Percentiles rank a stretch among this genome's conserved stretches.
Conservation (phyloP, 1,284 basidiomycete species). For the Xerocomus subilludens region DNA sequence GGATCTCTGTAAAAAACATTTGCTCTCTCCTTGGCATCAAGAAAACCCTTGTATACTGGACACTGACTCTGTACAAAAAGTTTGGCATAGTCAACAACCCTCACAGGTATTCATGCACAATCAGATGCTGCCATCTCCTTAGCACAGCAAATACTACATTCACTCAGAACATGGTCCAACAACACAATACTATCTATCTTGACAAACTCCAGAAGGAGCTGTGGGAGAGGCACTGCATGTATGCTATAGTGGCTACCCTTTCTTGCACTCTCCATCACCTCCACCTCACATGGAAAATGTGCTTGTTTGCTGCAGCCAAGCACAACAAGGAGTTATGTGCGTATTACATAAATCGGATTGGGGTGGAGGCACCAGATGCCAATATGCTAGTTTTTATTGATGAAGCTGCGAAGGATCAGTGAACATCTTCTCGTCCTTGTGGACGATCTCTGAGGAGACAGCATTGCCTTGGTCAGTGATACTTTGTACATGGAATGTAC, state of each 20-base stretch:
- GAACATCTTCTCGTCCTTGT: too few relatives aligned
- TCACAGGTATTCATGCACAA: background rate
- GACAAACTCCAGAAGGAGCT: background rate
- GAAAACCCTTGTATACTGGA: conserved; percentile 14
- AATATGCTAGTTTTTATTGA: too few relatives aligned
- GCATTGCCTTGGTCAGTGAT: too few relatives aligned
- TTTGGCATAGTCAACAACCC: conserved; percentile 1
- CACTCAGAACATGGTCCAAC: background rate
- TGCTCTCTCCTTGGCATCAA: background rate
- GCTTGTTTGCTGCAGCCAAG: too few relatives aligned
- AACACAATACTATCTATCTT: background rate
- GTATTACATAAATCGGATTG: too few relatives aligned
- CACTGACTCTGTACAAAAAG: background rate
- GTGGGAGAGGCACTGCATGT: background rate
- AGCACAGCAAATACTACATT: background rate
- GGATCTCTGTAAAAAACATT: background rate
- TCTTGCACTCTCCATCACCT: too few relatives aligned
- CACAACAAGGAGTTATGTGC: too few relatives aligned
- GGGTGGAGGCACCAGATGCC: too few relatives aligned
- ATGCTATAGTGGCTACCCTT: too few relatives aligned
- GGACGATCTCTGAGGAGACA: too few relatives aligned
- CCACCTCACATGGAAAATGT: too few relatives aligned
- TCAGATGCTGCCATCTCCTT: background rate
- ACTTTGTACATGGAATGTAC: background rate
- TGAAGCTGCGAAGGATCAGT: too few relatives aligned